phyloP scores from a whole-genome alignment of 2,329 filamentous ascomycete species.

The Coniosporium tulheliwenetii region DNA sequence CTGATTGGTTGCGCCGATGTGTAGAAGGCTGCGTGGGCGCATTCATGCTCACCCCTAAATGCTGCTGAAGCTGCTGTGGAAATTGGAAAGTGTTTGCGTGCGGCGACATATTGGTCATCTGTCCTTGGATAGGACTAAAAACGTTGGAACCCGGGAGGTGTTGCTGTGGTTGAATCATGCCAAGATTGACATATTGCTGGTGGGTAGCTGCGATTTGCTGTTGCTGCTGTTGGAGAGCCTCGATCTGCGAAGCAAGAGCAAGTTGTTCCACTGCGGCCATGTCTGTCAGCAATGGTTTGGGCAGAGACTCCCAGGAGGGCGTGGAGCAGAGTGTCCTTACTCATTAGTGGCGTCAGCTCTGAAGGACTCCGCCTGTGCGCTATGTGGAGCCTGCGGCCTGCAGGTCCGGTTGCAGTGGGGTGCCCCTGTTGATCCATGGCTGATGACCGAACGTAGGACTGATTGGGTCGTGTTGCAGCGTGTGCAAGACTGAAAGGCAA shows the following conservation, averaged over 20 bases:
- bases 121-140: slow-evolving; percentile 65
- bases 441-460: not conserved
- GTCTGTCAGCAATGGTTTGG: no score
- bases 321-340: slow-evolving; percentile 42
- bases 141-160: slow-evolving; percentile 53
- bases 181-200: slow-evolving; percentile 96
- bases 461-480: no score
- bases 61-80: slow-evolving; percentile 53
- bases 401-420: slow-evolving; percentile 44
- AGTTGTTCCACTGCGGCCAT: slow-evolving; percentile 71
- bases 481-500: not conserved
- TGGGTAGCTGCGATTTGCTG: slow-evolving; percentile 94
- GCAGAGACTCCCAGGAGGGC: no score
- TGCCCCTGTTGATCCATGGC: slow-evolving; percentile 37
- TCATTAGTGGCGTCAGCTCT: slow-evolving; percentile 93
- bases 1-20: slow-evolving; percentile 96
- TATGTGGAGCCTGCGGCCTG: slow-evolving; percentile 87
- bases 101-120: slow-evolving; percentile 63
- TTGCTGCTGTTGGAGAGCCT: slow-evolving; percentile 92
- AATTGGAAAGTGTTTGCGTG: slow-evolving; percentile 78
- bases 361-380: slow-evolving; percentile 94
- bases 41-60: slow-evolving; percentile 56
- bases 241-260: slow-evolving; percentile 94
- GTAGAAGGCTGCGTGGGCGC: slow-evolving; percentile 57
- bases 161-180: slow-evolving; percentile 80